phyloP scores from a whole-genome alignment of 306 rosid genomes.

The Medicago lupulina region DNA sequence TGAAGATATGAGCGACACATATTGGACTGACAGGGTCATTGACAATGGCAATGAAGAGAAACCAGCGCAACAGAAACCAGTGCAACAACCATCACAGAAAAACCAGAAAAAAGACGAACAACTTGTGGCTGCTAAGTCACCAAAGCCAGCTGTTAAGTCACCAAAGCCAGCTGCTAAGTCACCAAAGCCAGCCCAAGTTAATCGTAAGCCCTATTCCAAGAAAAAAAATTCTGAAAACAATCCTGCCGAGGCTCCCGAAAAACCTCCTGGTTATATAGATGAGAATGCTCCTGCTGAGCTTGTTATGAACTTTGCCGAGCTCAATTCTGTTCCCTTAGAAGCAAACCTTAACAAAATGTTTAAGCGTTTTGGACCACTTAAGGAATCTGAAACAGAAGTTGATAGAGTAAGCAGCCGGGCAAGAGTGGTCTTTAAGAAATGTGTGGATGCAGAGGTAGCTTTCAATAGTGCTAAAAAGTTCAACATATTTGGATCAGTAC shows the following conservation, averaged over 20 bases:
- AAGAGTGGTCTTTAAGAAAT: conserved; percentile 84
- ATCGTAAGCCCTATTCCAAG: conserved; percentile 75
- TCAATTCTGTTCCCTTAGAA: conserved; percentile 82
- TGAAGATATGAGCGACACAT: conserved; percentile 94
- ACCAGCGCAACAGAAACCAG: conserved; percentile 22
- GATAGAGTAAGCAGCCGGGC: conserved; percentile 89
- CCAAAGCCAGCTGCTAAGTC: conserved; percentile 43
- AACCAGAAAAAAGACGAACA: conserved; percentile 61
- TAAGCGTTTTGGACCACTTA: conserved; percentile 90
- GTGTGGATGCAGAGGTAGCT: conserved; percentile 88
- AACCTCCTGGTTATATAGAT: conserved; percentile 69
- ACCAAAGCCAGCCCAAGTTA: conserved; percentile 64
- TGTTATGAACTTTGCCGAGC: conserved; percentile 88
- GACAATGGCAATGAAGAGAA: conserved; percentile 86
- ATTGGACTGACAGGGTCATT: conserved; percentile 94
- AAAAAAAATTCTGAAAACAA: conserved; percentile 60
- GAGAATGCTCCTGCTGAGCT: conserved; percentile 89
- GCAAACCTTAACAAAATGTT: conserved; percentile 79
- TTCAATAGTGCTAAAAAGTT: conserved; percentile 86
- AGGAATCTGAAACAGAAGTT: conserved; percentile 91
- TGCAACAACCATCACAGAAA: conserved; percentile 62
- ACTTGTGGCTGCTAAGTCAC: conserved; percentile 53
- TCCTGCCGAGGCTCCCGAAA: conserved; percentile 53
- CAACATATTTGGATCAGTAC: conserved; percentile 79
- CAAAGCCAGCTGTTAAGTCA: conserved; percentile 39